Evolutionary conservation across 2,329 filamentous ascomycete genomes (phyloP).

Genomic region (Diatrype stigma): DNA sequence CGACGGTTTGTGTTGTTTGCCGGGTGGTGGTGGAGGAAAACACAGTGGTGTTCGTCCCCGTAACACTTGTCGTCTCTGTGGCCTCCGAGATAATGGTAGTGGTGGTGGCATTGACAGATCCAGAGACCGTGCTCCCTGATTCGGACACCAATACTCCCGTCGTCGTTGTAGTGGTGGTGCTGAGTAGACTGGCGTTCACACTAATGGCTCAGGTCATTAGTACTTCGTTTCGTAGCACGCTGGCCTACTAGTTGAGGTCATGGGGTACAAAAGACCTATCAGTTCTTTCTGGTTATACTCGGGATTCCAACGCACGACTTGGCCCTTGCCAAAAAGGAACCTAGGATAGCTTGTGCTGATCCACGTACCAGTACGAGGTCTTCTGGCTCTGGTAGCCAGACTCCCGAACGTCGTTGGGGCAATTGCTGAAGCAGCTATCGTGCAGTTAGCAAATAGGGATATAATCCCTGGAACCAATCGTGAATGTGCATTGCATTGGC

Average conservation of each 20-base stretch:
- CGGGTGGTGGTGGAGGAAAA: conserved; percentile 1
- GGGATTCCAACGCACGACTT: neutral
- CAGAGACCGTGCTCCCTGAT: conserved; percentile 2
- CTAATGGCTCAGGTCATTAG: conserved; percentile 7
- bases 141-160: conserved; percentile 6
- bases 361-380: conserved; percentile 25
- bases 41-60: neutral
- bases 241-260: neutral
- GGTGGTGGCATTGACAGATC: conserved; percentile 4
- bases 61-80: neutral
- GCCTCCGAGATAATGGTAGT: neutral
- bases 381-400: conserved; percentile 18
- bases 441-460: neutral
- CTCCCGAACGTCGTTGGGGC: conserved; percentile 42
- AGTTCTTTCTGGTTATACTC: neutral
- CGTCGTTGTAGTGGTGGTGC: conserved; percentile 17
- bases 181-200: conserved; percentile 24
- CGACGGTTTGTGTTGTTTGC: neutral
- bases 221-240: neutral
- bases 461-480: neutral
- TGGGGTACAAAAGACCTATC: too few species aligned
- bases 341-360: neutral
- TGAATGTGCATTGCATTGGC: neutral
- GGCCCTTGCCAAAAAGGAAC: neutral
- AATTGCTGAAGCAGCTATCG: conserved; percentile 59